Base-by-base conservation (phyloP, 2,329 filamentous ascomycete genomes). In the Trichoderma guizhouense region DNA sequence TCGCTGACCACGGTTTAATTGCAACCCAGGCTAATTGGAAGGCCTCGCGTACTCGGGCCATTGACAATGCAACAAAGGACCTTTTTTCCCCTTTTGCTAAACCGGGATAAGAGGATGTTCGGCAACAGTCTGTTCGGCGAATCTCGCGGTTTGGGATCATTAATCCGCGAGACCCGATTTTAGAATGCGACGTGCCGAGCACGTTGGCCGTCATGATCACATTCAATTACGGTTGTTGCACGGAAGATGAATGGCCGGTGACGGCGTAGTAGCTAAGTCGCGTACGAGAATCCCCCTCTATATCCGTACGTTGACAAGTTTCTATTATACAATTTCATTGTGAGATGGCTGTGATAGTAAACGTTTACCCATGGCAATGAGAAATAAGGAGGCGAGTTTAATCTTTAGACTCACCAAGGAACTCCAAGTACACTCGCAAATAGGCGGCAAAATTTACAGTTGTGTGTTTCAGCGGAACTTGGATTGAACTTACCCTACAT, bases 41-140 rank as follows among this genome's bases (percentile, higher is more conserved):
- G 1, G 0, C 7, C 43, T 21, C 2, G n/a, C 8, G 2, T 21
- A 51, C 43, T 5, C 43, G 0, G 18, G 5, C 1, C n/a, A 51
- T 51, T 21, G 43, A 51, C 0, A 21, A 21, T 21, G 11, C n/a
- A 21, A 1, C 11, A 51, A 51, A 1, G 1, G 5, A n/a, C 2
- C 9, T 21, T n/a, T 21, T 51, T 3, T 12, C 5, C 11, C 43
- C n/a, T 51, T 51, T 51, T 9, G 1, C 1, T 47, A 21, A 47
- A 47, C 9, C 1, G 1, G 43, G 43, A 47, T 21, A 5, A 21
- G n/a, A 47, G 43, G 43, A 47, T 47, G 43, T 47, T 47, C 0
- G 43, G 1, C n/a, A 47, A 47, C n/a, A 21, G n/a, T 21, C 1
- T 1, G 43, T 47, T 47, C 9, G n/a, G 43, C n/a, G 43, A 47